Conservation (phyloP, 2,329 filamentous ascomycete genomes). For the Scopulariopsis brevicaulis region DNA sequence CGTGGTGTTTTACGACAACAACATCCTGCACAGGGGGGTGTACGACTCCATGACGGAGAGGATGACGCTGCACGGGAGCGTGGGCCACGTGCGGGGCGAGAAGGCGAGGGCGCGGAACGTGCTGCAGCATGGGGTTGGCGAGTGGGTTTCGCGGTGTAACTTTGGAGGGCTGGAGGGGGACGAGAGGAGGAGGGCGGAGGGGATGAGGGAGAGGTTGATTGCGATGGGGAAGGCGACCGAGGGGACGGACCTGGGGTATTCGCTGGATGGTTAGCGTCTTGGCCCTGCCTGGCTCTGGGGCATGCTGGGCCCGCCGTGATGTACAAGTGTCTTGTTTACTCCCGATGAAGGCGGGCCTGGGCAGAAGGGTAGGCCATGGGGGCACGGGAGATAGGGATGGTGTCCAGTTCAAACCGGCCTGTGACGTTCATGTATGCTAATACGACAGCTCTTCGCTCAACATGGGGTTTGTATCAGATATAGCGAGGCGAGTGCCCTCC, state of each 20-base stretch:
- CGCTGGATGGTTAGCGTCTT: constrained; percentile 33
- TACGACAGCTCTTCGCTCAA: too few relatives aligned
- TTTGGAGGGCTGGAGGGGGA: constrained; percentile 34
- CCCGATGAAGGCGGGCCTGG: too few relatives aligned
- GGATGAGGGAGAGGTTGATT: constrained; percentile 52
- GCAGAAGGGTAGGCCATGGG: too few relatives aligned
- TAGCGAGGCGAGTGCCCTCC: too few relatives aligned
- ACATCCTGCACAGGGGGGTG: constrained; percentile 66
- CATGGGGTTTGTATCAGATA: too few relatives aligned
- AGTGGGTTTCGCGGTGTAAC: constrained; percentile 50
- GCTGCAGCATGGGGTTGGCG: constrained; percentile 61
- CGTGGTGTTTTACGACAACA: constrained; percentile 82
- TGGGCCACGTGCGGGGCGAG: constrained; percentile 48
- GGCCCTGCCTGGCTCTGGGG: not conserved
- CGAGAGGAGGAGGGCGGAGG: constrained; percentile 39
- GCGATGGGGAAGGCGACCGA: constrained; percentile 43
- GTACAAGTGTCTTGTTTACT: not conserved
- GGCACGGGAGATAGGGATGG: too few relatives aligned
- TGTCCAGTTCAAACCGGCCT: too few relatives aligned
- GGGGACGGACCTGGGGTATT: constrained; percentile 47
- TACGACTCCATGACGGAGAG: constrained; percentile 49
- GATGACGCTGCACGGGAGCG: constrained; percentile 62
- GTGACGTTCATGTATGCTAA: too few relatives aligned
- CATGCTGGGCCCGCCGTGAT: not conserved
- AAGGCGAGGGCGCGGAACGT: constrained; percentile 55